Evolutionary conservation across 768 basidiomycete species (phyloP).

Genomic region (Hericium erinaceus): DNA sequence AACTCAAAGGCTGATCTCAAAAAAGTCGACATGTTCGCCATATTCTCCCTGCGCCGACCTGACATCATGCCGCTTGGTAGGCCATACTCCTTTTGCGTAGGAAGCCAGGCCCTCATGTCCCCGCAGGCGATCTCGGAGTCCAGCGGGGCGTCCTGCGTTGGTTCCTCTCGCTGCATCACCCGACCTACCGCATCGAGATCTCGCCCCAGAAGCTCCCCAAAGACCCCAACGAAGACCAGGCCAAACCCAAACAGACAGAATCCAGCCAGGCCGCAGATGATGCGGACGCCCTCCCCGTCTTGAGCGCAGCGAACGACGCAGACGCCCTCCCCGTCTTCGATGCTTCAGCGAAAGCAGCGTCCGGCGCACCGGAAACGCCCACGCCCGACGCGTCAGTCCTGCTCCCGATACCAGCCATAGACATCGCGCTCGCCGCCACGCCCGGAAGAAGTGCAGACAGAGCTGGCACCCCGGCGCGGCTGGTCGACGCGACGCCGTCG

Average conservation of each 20-base stretch:
- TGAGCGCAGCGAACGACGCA: not conserved
- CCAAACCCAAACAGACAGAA: not conserved
- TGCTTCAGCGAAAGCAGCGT: not conserved
- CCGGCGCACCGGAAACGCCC: not conserved
- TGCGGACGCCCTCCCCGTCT: not conserved
- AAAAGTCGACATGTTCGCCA: slow-evolving; percentile 85
- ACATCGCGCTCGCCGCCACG: not conserved
- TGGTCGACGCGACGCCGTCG: not conserved
- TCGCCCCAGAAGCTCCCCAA: slow-evolving; percentile 41
- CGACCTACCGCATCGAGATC: slow-evolving; percentile 36
- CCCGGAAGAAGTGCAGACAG: not conserved
- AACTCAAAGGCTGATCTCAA: slow-evolving; percentile 1
- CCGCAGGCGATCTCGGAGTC: slow-evolving; percentile 71
- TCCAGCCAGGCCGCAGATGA: slow-evolving; percentile 16
- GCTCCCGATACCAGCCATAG: not conserved
- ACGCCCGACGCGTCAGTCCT: not conserved
- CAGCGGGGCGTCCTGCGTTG: slow-evolving; percentile 68
- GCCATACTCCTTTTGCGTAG: not conserved
- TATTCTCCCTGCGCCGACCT: slow-evolving; percentile 78
- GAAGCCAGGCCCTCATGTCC: not conserved
- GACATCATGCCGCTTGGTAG: slow-evolving; percentile 63
- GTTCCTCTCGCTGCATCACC: slow-evolving; percentile 57
- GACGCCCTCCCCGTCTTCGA: not conserved
- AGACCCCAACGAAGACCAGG: slow-evolving; percentile 9
- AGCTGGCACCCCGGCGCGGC: not conserved